Percentiles rank a stretch among this genome's conserved stretches.
Evolutionary conservation across 164 flowering plant species (phyloP).

Genomic region (Vitis vinifera): DNA sequence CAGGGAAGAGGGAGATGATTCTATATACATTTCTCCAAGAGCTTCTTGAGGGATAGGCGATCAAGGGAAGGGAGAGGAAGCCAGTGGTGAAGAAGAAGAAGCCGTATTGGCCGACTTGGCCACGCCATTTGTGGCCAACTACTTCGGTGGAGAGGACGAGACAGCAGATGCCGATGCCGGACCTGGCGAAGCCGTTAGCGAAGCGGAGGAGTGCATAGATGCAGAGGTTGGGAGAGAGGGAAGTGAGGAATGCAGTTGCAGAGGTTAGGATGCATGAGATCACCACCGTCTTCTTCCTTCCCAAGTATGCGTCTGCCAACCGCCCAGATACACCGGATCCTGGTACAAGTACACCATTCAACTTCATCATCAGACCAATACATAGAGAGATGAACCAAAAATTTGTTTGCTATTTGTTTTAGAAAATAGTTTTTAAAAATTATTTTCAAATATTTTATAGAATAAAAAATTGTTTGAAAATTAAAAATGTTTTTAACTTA

Average conservation of each 20-base stretch:
- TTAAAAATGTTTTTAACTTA: no score
- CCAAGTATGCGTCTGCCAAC: constrained; percentile 50
- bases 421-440: no score
- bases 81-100: constrained; percentile 71
- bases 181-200: constrained; percentile 52
- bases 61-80: constrained; percentile 57
- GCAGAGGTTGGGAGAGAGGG: constrained; percentile 60
- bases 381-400: no score
- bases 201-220: constrained; percentile 56
- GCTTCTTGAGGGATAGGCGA: constrained; percentile 48
- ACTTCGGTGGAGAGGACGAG: constrained; percentile 64
- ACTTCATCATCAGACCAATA: no score
- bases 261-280: constrained; percentile 53
- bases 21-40: constrained; percentile 53
- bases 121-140: constrained; percentile 65
- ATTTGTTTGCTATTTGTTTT: no score
- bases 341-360: constrained; percentile 11
- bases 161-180: constrained; percentile 62
- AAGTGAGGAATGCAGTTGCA: constrained; percentile 45
- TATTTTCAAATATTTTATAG: no score
- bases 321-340: constrained; percentile 56
- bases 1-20: constrained; percentile 43
- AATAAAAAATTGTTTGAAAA: no score
- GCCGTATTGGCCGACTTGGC: constrained; percentile 67
- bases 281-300: constrained; percentile 54